Conservation (phyloP, 2,329 filamentous ascomycete species). For the Plenodomus tracheiphilus region DNA sequence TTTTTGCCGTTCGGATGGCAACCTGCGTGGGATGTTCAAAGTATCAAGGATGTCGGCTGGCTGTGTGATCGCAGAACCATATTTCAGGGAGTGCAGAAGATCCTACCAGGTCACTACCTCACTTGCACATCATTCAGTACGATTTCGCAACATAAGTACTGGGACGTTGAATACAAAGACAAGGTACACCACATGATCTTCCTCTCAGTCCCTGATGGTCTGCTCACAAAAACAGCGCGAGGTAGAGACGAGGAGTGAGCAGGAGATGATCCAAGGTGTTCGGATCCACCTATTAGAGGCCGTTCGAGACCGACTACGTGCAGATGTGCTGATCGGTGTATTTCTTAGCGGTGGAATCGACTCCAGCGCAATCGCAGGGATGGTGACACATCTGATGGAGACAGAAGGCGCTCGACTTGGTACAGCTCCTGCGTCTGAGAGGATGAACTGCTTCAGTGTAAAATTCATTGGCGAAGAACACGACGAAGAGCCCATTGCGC, state of each 20-base stretch:
- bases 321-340: conserved; percentile 62
- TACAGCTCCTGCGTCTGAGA: conserved; percentile 38
- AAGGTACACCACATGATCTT: conserved; percentile 46
- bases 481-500: conserved; percentile 49
- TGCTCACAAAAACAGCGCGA: conserved; percentile 5
- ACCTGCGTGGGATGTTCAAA: conserved; percentile 57
- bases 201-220: not conserved
- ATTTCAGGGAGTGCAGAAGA: conserved; percentile 54
- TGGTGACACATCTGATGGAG: conserved; percentile 53
- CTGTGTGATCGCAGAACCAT: conserved; percentile 52
- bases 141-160: conserved; percentile 53
- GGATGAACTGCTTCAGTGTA: conserved; percentile 55
- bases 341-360: conserved; percentile 63
- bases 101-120: conserved; percentile 26
- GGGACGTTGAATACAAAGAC: conserved; percentile 57
- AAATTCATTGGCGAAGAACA: conserved; percentile 53
- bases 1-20: conserved; percentile 57
- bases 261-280: conserved; percentile 57
- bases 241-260: conserved; percentile 50
- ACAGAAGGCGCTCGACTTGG: conserved; percentile 52
- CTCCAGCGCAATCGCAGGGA: conserved; percentile 60
- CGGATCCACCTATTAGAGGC: conserved; percentile 56
- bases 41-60: conserved; percentile 51
- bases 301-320: conserved; percentile 56
- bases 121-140: conserved; percentile 37